A percentile compares a stretch with the other conserved stretches of the same genome.
These are phyloP conservation scores for Tranzscheliella williamsii DNA, from an alignment of 1,284 basidiomycete genomes.

Conservation along the genomic window DNA sequence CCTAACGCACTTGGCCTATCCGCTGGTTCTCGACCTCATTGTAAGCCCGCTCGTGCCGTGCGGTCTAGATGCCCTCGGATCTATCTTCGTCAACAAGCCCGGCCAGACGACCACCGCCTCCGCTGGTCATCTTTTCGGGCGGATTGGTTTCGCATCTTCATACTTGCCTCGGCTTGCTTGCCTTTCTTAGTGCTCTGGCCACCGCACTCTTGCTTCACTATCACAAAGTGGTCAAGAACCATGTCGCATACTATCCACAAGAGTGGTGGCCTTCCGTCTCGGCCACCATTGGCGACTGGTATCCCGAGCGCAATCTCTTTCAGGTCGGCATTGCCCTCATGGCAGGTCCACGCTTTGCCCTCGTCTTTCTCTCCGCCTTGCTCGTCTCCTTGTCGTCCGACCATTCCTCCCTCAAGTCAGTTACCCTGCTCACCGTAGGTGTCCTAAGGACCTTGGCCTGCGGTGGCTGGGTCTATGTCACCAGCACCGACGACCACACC, in stretches of 20 bases:
- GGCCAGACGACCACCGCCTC: conserved; percentile 9
- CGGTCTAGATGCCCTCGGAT: conserved; percentile 45
- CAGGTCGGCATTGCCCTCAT: conserved; percentile 83
- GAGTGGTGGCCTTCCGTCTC: conserved; percentile 94
- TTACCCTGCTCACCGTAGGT: conserved; percentile 68
- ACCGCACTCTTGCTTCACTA: conserved; percentile 77
- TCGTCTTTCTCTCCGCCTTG: conserved; percentile 72
- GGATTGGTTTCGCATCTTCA: conserved; percentile 65
- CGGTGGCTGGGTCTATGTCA: conserved; percentile 91
- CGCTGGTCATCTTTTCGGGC: conserved; percentile 42
- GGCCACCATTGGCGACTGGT: conserved; percentile 84
- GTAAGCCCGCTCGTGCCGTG: no score
- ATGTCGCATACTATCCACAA: conserved; percentile 76
- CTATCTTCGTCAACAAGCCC: conserved; percentile 9
- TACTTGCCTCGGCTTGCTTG: conserved; percentile 71
- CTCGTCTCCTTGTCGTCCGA: conserved; percentile 45
- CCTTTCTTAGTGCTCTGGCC: conserved; percentile 73
- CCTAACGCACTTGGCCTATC: no score
- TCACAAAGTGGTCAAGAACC: conserved; percentile 85
- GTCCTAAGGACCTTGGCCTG: conserved; percentile 78
- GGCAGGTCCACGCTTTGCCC: conserved; percentile 73
- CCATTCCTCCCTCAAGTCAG: conserved; percentile 13
- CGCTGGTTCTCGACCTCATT: no score
- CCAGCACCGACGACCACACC: conserved; percentile 76
- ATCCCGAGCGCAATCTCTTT: conserved; percentile 83